Evolutionary conservation across 208 protist species (phyloP).

Genomic region (Acanthamoeba healyi): DNA sequence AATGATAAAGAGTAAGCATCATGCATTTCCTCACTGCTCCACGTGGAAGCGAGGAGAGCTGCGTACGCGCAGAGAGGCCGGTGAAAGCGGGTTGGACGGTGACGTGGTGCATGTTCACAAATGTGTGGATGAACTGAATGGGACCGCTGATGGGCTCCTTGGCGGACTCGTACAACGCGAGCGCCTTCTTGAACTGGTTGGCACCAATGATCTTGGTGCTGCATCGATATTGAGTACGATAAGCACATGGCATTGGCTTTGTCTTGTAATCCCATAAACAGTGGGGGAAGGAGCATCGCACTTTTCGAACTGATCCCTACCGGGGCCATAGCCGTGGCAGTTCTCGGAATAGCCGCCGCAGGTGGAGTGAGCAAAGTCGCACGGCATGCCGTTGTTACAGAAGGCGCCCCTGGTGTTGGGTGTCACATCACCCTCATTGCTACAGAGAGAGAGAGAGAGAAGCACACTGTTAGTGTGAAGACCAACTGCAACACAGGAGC

Average conservation of each 20-base stretch:
- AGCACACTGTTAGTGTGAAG: neutral
- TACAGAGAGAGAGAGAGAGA: neutral
- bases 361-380: conserved; percentile 75
- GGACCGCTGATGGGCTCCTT: neutral
- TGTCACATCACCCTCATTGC: conserved; percentile 84
- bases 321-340: conserved; percentile 81
- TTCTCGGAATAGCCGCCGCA: conserved; percentile 81
- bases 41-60: neutral
- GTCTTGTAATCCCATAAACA: neutral
- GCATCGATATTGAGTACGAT: conserved; percentile 40
- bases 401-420: conserved; percentile 84
- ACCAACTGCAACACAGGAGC: neutral
- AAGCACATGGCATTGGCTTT: neutral
- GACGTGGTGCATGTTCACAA: conserved; percentile 36
- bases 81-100: neutral
- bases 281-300: neutral
- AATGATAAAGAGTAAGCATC: neutral
- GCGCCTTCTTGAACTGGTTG: conserved; percentile 73
- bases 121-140: conserved; percentile 57
- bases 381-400: conserved; percentile 79
- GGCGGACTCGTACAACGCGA: conserved; percentile 44
- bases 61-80: neutral
- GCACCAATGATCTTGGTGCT: conserved; percentile 84
- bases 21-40: neutral
- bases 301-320: conserved; percentile 56